These are phyloP conservation scores for Lecanosticta acicola DNA, from an alignment of 2,329 filamentous ascomycete genomes.

Conservation along the genomic window DNA sequence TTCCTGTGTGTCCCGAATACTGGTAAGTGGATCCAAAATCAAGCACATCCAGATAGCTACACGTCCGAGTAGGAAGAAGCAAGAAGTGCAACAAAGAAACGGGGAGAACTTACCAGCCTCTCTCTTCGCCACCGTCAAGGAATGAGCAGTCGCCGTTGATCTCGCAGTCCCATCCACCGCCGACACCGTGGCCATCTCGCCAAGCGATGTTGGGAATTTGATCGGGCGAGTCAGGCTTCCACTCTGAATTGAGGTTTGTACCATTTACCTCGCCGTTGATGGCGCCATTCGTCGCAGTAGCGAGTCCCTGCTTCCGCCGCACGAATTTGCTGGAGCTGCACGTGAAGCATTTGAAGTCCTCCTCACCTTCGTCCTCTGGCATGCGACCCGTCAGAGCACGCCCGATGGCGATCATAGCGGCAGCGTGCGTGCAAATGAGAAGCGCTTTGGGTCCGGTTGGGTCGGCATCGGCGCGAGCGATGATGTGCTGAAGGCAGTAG, in stretches of 20 bases:
- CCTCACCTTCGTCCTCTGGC: slow-evolving; percentile 63
- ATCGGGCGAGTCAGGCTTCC: slow-evolving; percentile 29
- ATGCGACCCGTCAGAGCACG: slow-evolving; percentile 72
- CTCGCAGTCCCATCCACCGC: slow-evolving; percentile 74
- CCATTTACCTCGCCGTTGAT: slow-evolving; percentile 9
- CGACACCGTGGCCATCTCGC: slow-evolving; percentile 57
- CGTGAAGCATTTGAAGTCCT: slow-evolving; percentile 82
- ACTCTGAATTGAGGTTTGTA: slow-evolving; percentile 15
- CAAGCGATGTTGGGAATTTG: slow-evolving; percentile 46
- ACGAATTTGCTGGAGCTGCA: slow-evolving; percentile 70
- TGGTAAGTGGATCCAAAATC: slow-evolving; percentile 24
- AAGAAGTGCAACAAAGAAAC: slow-evolving; percentile 17
- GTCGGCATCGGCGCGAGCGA: slow-evolving; percentile 63
- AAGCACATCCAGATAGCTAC: background rate
- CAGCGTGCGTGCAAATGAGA: slow-evolving; percentile 83
- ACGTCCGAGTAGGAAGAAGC: background rate
- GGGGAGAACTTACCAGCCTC: slow-evolving; percentile 69
- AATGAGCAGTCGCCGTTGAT: slow-evolving; percentile 82
- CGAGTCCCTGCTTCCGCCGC: slow-evolving; percentile 33
- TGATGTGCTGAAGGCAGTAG: slow-evolving; percentile 62
- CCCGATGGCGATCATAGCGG: slow-evolving; percentile 79
- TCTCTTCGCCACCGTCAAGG: slow-evolving; percentile 71
- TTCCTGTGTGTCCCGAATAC: slow-evolving; percentile 23
- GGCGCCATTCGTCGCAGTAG: slow-evolving; percentile 7
- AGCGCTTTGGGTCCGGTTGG: slow-evolving; percentile 62